These are phyloP conservation scores for Cordyceps sp. DNA, from an alignment of 2,329 filamentous ascomycete genomes.

Conservation along the genomic window DNA sequence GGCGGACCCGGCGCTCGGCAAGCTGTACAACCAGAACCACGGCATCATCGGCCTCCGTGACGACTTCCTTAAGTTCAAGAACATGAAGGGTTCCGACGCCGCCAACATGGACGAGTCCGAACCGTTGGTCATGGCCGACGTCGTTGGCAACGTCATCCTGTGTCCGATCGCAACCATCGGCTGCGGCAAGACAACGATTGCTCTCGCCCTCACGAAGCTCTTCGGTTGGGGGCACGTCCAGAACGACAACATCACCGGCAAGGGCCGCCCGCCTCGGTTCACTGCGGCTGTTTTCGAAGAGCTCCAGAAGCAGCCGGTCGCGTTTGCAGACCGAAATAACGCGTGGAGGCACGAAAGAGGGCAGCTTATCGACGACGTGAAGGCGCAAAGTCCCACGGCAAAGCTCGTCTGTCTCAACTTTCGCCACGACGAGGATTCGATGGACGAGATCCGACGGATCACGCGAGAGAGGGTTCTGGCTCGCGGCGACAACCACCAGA, in stretches of 20 bases:
- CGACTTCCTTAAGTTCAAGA: slow-evolving; percentile 69
- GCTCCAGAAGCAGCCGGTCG: slow-evolving; percentile 49
- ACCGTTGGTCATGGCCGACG: slow-evolving; percentile 26
- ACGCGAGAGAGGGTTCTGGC: slow-evolving; percentile 66
- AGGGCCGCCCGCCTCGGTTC: slow-evolving; percentile 63
- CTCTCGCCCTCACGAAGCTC: slow-evolving; percentile 61
- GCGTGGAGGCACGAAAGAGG: slow-evolving; percentile 74
- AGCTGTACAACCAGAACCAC: slow-evolving; percentile 71
- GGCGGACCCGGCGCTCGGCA: slow-evolving; percentile 47
- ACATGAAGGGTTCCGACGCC: slow-evolving; percentile 76
- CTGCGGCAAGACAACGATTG: slow-evolving; percentile 91
- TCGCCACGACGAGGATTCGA: slow-evolving; percentile 61
- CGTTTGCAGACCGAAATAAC: slow-evolving; percentile 90
- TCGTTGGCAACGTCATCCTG: slow-evolving; percentile 57
- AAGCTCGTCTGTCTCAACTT: slow-evolving; percentile 79
- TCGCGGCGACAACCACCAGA: slow-evolving; percentile 93
- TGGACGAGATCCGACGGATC: slow-evolving; percentile 55
- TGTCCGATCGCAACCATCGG: slow-evolving; percentile 86
- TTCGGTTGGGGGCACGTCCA: slow-evolving; percentile 90
- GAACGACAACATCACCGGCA: slow-evolving; percentile 86
- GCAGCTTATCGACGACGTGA: slow-evolving; percentile 72
- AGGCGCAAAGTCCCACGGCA: slow-evolving; percentile 41
- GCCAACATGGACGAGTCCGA: slow-evolving; percentile 53
- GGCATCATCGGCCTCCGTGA: slow-evolving; percentile 86
- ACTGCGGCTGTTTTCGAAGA: slow-evolving; percentile 50